Conservation (phyloP, 2,329 filamentous ascomycete species). For the Uncinocarpus reesii region DNA sequence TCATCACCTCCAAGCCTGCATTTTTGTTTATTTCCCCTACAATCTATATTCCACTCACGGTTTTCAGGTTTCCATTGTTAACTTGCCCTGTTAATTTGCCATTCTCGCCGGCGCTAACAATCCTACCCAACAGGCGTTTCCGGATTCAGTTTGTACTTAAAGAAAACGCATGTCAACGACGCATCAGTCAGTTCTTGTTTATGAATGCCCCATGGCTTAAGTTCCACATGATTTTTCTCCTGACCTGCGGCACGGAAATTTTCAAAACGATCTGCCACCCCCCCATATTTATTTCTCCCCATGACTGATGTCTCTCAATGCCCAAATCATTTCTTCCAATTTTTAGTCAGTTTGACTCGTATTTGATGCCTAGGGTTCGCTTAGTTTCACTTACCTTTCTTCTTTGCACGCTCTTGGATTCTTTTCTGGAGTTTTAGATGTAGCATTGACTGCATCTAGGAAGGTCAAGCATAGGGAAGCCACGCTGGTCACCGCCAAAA, state of each 20-base stretch:
- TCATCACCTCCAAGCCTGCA: not conserved
- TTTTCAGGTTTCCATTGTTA: constrained; percentile 7
- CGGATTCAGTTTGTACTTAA: constrained; percentile 7
- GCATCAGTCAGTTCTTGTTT: not conserved
- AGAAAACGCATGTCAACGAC: constrained; percentile 1
- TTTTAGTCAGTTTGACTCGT: constrained; percentile 3
- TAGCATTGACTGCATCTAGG: too few species aligned
- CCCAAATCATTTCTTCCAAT: not conserved
- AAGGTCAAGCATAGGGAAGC: too few species aligned
- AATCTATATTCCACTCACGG: not conserved
- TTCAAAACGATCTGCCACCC: not conserved
- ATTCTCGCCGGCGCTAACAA: not conserved
- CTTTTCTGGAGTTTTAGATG: not conserved
- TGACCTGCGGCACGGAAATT: too few species aligned
- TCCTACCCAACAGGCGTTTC: constrained; percentile 4
- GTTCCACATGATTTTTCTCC: not conserved
- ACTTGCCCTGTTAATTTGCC: constrained; percentile 4
- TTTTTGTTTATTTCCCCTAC: constrained; percentile 1
- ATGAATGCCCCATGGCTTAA: not conserved
- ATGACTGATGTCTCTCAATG: constrained; percentile 7
- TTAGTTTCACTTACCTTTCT: not conserved
- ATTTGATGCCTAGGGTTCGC: constrained; percentile 1
- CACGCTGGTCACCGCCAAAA: not conserved
- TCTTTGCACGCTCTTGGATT: constrained; percentile 5
- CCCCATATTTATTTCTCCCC: not conserved